Evolutionary conservation across 164 flowering plant genomes (phyloP), one percentile per base, ranked within the genome.

Genomic region (Berberis thunbergii): DNA sequence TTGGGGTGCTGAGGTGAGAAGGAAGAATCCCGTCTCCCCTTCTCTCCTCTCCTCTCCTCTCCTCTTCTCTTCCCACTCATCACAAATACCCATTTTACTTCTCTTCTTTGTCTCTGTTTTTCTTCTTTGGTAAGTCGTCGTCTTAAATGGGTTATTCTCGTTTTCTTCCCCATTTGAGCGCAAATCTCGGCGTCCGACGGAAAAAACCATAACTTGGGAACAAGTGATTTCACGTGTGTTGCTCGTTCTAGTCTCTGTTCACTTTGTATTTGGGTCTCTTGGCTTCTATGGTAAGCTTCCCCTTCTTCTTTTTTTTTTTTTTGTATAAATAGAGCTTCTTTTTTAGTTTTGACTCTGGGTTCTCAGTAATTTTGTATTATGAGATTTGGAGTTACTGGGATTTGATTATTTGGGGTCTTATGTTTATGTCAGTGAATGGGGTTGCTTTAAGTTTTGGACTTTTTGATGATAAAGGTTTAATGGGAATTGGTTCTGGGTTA

Each of bases 201-300:
- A 46, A 46, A 46, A 46, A 46, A 8, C 8, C 49, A 4, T 46
- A 46, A 46, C 4, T 46, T 4, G 4, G 4, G 49, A 46, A 46
- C 49, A 4, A 4, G 49, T 4, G 6, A 46, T 8, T 4, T 26
- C 26, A 26, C 26, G 0, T 26, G 26, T 26, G 26, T 26, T 26
- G 26, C 26, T 26, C 26, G 26, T 26, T 26, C 49, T 46, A 4
- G 4, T 46, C 49, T 4, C 6, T 46, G 8, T 46, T 46, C 8
- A 4, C 4, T 46, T 4, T 46, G 4, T 46, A 4, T 46, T 8
- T 46, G 49, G 0, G 4, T 4, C 49, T 46, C 49, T 54, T 70
- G 68, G 66, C 68, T 71, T 71, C 48, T 49, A 62, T 55, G 70
- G 66, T 75, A 65, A 38, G 60, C 70, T 8, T 46, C 49, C 8